These are phyloP conservation scores for Allium sativum DNA, from an alignment of 106 monocot species.

Conservation along the genomic window DNA sequence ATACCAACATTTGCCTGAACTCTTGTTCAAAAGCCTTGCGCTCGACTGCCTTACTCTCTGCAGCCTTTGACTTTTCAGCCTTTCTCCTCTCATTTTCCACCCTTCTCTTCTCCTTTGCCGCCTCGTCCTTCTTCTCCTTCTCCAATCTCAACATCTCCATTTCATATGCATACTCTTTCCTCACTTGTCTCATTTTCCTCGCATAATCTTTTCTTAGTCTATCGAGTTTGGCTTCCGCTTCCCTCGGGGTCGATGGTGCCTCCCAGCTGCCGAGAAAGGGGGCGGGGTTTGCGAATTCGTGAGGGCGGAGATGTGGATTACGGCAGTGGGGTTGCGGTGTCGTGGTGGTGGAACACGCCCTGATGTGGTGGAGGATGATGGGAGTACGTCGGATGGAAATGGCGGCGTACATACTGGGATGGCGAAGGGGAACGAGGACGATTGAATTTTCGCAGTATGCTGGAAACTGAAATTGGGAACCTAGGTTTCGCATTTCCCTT, in stretches of 20 bases:
- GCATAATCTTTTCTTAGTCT: slow-evolving; percentile 54
- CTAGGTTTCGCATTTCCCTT: too few relatives aligned
- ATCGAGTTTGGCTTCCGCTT: slow-evolving; percentile 50
- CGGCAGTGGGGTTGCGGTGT: not conserved
- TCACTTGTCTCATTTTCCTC: slow-evolving; percentile 54
- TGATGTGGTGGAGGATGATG: not conserved
- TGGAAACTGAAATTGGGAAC: too few relatives aligned
- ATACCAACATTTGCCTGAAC: slow-evolving; percentile 64
- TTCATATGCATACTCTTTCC: slow-evolving; percentile 67
- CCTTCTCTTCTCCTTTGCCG: slow-evolving; percentile 51
- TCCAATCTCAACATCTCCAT: slow-evolving; percentile 54
- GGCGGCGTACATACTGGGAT: not conserved
- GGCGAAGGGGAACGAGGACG: too few relatives aligned
- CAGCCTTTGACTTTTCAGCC: slow-evolving; percentile 70
- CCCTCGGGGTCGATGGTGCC: slow-evolving; percentile 36
- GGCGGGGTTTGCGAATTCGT: slow-evolving; percentile 47
- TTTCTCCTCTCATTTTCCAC: slow-evolving; percentile 60
- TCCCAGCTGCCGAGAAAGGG: slow-evolving; percentile 71
- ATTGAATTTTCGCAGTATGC: too few relatives aligned
- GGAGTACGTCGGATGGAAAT: not conserved
- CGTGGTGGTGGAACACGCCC: not conserved
- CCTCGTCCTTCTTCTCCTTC: slow-evolving; percentile 60
- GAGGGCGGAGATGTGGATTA: slow-evolving; percentile 12
- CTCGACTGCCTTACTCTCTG: slow-evolving; percentile 52
- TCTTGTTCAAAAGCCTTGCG: slow-evolving; percentile 58